Evolutionary conservation across 2,329 filamentous ascomycete species (phyloP), one percentile per base, ranked within the genome.

Genomic region (Aspergillus phoenicis): DNA sequence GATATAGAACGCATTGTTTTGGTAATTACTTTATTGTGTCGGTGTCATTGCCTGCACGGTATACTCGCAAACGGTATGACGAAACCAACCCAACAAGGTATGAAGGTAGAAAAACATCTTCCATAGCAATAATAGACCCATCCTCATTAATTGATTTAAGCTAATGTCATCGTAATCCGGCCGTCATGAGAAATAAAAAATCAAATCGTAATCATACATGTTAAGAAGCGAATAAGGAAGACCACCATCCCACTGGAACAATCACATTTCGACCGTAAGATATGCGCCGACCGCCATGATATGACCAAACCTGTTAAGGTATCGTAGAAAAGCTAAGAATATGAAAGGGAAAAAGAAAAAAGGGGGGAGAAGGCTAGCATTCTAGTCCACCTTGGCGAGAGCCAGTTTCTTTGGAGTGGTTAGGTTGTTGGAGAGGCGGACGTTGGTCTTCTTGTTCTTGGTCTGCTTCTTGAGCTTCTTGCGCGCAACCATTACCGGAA

Each of bases 401-500:
- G 88, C 87, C 47, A 94, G 81, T 63, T 84, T 84, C 54, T 87
- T 84, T 10, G 90, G 89, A 62, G 89, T 90, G 65, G 84, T 86
- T 58, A 96, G 83, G 68, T 96, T 94, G 77, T 96, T 97, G 64
- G 91, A 88, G 65, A 95, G 86, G 61, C 87, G 87, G 62, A 91
- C 80, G 47, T 87, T 86, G 17, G 87, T 84, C 62, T 86, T 86
- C 77, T 89, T 90, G 75, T 90, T 90, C 74, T 94, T 93, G 74
- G 87, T 89, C 78, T 96, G 91, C 52, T 91, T 85, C 52, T 91
- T 85, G 47, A 97, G 83, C 60, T 91, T 89, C 81, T 96, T 97
- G 61, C 95, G 84, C 7, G 95, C 95, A 38, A 98, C 95, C 95
- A 99, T 99, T 62, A 99, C 95, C 0, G 95, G 95, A 15, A 96